A percentile compares a stretch with the other conserved stretches of the same genome.
phyloP scores from a whole-genome alignment of 1,284 basidiomycete genomes.

The Quambalaria eucalypti region DNA sequence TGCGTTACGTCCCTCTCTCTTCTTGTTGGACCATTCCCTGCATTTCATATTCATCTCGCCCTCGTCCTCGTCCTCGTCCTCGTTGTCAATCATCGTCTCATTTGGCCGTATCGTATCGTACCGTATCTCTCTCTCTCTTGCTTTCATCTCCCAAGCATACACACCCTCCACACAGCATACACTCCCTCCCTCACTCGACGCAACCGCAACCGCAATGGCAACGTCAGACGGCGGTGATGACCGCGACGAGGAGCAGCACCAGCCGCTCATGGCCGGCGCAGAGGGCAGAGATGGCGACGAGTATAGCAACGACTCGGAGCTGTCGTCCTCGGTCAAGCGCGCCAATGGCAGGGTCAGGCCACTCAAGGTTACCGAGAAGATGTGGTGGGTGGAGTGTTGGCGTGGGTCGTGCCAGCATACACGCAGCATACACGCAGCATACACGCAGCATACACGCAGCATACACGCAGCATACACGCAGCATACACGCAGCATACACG shows the following conservation, averaged over 20 bases:
- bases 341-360: constrained; percentile 10
- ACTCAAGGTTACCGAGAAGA: constrained; percentile 18
- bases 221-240: neutral
- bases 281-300: neutral
- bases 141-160: too few species aligned
- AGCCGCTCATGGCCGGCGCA: neutral
- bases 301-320: neutral
- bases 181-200: too few species aligned
- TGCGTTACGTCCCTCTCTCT: too few species aligned
- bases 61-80: too few species aligned
- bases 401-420: too few species aligned
- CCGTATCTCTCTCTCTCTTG: too few species aligned
- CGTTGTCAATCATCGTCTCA: too few species aligned
- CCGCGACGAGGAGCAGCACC: neutral
- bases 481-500: neutral
- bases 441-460: neutral
- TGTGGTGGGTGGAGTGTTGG: constrained; percentile 17
- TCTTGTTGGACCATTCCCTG: too few species aligned
- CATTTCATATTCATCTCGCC: too few species aligned
- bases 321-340: neutral
- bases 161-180: too few species aligned
- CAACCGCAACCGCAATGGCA: too few species aligned
- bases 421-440: neutral
- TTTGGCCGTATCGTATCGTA: too few species aligned
- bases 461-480: neutral